Conservation (phyloP, 352 stramenopile species). For the Pythium guiyangense region DNA sequence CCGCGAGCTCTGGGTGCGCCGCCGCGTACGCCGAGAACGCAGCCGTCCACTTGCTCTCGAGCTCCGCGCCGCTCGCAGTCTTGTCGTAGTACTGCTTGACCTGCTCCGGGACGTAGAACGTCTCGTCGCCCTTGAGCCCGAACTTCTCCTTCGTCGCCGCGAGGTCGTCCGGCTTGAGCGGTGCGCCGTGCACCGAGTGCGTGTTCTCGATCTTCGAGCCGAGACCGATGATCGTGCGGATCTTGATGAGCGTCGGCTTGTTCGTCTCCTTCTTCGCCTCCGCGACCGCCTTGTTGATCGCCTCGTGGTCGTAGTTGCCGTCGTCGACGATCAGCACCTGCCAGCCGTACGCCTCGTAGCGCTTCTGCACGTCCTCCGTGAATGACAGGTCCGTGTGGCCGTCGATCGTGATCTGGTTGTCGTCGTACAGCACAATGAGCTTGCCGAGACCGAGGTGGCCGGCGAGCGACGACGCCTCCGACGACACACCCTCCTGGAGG, state of each 20-base stretch:
- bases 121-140: conserved; percentile 89
- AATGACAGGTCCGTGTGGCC: conserved; percentile 95
- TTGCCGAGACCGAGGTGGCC: conserved; percentile 97
- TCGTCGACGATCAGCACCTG: conserved; percentile 95
- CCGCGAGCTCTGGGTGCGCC: conserved; percentile 89
- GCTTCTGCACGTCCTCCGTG: conserved; percentile 97
- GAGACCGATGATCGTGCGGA: conserved; percentile 96
- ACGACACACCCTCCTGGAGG: conserved; percentile 97
- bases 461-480: conserved; percentile 94
- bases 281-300: conserved; percentile 92
- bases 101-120: conserved; percentile 93
- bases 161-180: conserved; percentile 94
- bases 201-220: conserved; percentile 93
- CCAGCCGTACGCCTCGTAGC: conserved; percentile 99
- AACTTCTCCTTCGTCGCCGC: conserved; percentile 88
- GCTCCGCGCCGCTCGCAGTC: conserved; percentile 60
- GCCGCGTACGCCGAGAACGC: conserved; percentile 91
- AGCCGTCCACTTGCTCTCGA: conserved; percentile 87
- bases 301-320: conserved; percentile 90
- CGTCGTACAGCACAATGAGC: conserved; percentile 99
- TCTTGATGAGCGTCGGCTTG: conserved; percentile 99
- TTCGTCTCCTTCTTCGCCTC: conserved; percentile 92
- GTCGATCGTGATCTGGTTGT: conserved; percentile 99
- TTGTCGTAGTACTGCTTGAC: conserved; percentile 92
- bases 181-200: conserved; percentile 93